A percentile compares a stretch with the other conserved stretches of the same genome.
Conservation (phyloP, 257 asterid species). For the Fraxinus pennsylvanica region DNA sequence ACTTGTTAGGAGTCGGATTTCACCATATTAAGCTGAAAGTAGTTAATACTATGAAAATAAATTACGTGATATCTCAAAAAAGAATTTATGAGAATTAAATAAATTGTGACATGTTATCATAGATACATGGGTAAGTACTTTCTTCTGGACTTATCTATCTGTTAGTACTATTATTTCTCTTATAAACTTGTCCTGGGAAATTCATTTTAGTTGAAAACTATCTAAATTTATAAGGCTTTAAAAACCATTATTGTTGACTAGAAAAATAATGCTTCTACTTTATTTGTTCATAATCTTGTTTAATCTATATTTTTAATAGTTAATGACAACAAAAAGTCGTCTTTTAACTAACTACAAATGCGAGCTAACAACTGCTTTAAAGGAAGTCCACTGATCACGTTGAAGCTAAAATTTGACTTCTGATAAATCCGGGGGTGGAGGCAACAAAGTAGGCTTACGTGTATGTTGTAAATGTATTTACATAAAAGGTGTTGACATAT, state of each 20-base stretch:
- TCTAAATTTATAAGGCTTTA: background rate
- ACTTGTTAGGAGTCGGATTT: background rate
- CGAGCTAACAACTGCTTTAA: background rate
- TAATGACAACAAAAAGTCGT: background rate
- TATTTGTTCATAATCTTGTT: background rate
- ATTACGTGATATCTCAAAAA: background rate
- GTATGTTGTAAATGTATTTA: background rate
- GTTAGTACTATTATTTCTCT: background rate
- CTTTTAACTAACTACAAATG: background rate
- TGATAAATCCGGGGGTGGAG: background rate
- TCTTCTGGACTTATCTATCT: background rate
- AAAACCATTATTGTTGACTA: background rate
- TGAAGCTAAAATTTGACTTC: background rate
- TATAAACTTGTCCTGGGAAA: background rate
- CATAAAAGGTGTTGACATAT: background rate
- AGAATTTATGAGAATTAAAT: background rate
- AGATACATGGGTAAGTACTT: background rate
- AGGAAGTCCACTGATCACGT: background rate
- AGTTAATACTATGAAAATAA: background rate
- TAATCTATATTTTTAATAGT: background rate
- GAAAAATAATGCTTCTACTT: background rate
- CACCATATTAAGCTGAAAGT: background rate
- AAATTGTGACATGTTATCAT: background rate
- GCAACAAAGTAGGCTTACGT: background rate
- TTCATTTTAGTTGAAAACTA: background rate